A percentile compares a stretch with the other conserved stretches of the same genome.
Evolutionary conservation across 805 yeast genomes (phyloP).

Genomic region (Saccharomyces paradoxus): DNA sequence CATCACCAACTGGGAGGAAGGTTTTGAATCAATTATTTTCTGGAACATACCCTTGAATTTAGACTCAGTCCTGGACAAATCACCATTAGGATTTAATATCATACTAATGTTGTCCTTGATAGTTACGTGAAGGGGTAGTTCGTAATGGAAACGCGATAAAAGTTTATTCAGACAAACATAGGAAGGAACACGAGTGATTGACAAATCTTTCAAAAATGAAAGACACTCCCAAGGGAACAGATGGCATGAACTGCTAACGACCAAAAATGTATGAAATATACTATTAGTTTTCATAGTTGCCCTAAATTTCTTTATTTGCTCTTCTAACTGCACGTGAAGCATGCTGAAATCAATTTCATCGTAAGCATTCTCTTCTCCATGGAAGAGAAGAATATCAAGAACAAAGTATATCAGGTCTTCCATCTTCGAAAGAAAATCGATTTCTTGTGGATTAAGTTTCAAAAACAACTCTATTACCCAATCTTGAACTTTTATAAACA

Average conservation of each 20-base stretch:
- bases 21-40: conserved; percentile 14
- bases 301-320: conserved; percentile 34
- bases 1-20: conserved; percentile 45
- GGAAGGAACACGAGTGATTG: conserved; percentile 75
- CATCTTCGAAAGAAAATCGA: conserved; percentile 30
- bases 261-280: conserved; percentile 51
- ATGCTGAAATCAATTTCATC: conserved; percentile 57
- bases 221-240: conserved; percentile 87
- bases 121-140: conserved; percentile 12
- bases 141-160: conserved; percentile 13
- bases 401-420: conserved; percentile 60
- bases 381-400: conserved; percentile 50
- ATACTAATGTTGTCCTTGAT: conserved; percentile 40
- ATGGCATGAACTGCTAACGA: conserved; percentile 61
- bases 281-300: conserved; percentile 6
- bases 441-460: conserved; percentile 33
- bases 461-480: conserved; percentile 45
- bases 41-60: conserved; percentile 42
- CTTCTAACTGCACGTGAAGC: conserved; percentile 45
- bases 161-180: conserved; percentile 36
- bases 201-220: conserved; percentile 41
- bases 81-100: conserved; percentile 77
- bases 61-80: conserved; percentile 58
- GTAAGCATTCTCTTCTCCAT: conserved; percentile 57
- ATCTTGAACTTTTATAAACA: conserved; percentile 35